Percentiles rank a stretch among this genome's conserved stretches.
Conservation (phyloP, 495 filamentous ascomycete species). For the Penicillium simplicissimum region DNA sequence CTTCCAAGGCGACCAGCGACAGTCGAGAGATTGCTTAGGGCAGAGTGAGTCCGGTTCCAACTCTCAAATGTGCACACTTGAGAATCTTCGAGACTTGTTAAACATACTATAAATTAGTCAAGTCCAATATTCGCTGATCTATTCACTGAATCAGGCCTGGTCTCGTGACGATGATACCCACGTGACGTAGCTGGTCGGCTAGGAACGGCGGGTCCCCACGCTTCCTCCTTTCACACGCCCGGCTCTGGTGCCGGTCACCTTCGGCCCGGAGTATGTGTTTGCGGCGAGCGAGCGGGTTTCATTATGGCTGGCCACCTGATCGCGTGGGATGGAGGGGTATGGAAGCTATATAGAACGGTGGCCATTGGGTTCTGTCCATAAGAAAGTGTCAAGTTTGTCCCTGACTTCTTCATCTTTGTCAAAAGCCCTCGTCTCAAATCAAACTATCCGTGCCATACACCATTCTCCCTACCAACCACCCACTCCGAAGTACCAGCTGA, state of each 20-base stretch:
- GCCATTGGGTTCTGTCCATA: not conserved
- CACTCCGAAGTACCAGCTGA: not conserved
- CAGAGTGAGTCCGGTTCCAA: not conserved
- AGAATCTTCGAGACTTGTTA: not conserved
- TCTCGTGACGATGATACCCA: not conserved
- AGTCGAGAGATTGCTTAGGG: not conserved
- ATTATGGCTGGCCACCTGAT: slow-evolving; percentile 31
- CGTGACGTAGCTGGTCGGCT: slow-evolving; percentile 39
- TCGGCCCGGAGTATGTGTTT: slow-evolving; percentile 14
- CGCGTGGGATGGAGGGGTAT: not conserved
- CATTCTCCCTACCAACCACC: slow-evolving; percentile 47
- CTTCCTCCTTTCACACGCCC: slow-evolving; percentile 2
- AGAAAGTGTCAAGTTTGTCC: not conserved
- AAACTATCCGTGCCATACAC: not conserved
- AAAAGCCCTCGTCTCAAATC: not conserved
- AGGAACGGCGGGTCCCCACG: not conserved
- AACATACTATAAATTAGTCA: not conserved
- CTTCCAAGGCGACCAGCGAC: not conserved
- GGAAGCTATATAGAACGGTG: slow-evolving; percentile 22
- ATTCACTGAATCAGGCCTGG: not conserved
- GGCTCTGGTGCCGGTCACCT: slow-evolving; percentile 3
- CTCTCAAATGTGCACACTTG: not conserved
- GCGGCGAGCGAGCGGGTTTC: slow-evolving; percentile 73
- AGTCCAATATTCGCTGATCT: not conserved
- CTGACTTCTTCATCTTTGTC: not conserved